phyloP scores from a whole-genome alignment of 73 alveolate genomes.

The Paramecium bursaria region DNA sequence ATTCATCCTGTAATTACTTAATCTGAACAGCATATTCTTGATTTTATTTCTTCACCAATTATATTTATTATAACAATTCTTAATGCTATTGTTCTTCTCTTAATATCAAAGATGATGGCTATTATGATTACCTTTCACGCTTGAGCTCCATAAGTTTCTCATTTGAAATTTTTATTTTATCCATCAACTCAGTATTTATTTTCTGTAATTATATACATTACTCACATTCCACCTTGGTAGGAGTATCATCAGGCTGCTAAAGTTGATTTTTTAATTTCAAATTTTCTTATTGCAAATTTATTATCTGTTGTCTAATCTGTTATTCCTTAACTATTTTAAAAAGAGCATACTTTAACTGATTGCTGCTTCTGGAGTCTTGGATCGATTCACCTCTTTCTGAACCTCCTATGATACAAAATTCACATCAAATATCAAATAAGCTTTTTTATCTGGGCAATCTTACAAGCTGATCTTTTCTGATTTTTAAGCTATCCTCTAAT shows the following conservation, averaged over 20 bases:
- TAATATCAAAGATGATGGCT: too few species aligned
- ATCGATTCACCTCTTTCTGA: slow-evolving; percentile 13
- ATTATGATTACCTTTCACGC: too few species aligned
- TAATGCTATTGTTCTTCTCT: too few species aligned
- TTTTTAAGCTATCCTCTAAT: neutral
- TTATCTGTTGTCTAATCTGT: neutral
- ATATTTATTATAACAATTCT: neutral
- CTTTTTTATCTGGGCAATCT: slow-evolving; percentile 46
- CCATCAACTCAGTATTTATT: neutral
- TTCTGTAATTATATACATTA: slow-evolving; percentile 10
- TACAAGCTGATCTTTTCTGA: neutral
- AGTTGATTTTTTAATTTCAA: neutral
- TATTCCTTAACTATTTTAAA: slow-evolving; percentile 26
- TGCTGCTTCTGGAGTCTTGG: slow-evolving; percentile 61
- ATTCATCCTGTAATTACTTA: neutral
- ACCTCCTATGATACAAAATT: slow-evolving; percentile 18
- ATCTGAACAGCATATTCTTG: neutral
- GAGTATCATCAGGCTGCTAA: slow-evolving; percentile 2
- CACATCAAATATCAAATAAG: neutral
- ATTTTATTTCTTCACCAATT: neutral
- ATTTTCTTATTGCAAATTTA: neutral
- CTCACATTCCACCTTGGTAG: neutral
- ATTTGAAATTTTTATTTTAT: neutral
- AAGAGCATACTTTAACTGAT: slow-evolving; percentile 23
- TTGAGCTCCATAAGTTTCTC: too few species aligned